Evolutionary conservation across 805 yeast genomes (phyloP), one percentile per base, ranked within the genome.

Genomic region (Candida stauntonica): DNA sequence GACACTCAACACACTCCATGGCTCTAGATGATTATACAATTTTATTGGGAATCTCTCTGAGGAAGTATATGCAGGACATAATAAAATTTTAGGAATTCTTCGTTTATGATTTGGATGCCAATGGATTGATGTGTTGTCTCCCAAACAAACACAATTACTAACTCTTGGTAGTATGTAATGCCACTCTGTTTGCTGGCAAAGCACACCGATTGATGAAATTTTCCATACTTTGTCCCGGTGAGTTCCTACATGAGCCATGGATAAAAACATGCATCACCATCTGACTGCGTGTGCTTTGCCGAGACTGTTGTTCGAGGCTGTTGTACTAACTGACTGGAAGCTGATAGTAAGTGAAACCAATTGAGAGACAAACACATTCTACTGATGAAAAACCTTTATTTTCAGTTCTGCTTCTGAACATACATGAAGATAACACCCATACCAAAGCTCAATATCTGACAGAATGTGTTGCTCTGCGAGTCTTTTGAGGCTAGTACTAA

Each of bases 331-430:
- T n/a, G n/a, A n/a, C n/a, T n/a, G n/a, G n/a, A n/a, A n/a, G n/a
- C n/a, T n/a, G n/a, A n/a, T n/a, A n/a, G n/a, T n/a, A n/a, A n/a
- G n/a, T n/a, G n/a, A n/a, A n/a, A n/a, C n/a, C n/a, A n/a, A n/a
- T n/a, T n/a, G n/a, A n/a, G 24, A 31, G 26, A 31, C 24, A 27
- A 14, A 23, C 14, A 26, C 21, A 17, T 18, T 41, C 24, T 28
- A 18, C 67, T 79, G 88, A 81, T 81, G 88, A 81, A 63, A 74
- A 64, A 66, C 63, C 53, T 57, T 56, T 51, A 23, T 32, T 36
- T 73, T 84, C 96, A 86, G 96, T 86, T 86, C 96, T 86, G 96
- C 96, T 86, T 86, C 96, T 86, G 96, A 86, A 72, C 75, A 70
- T 63, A 50, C 61, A 68, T 77, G 94, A 84, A 84, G 93, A 85